Conservation (phyloP, 2,329 filamentous ascomycete genomes). For the Penicillium crustosum region DNA sequence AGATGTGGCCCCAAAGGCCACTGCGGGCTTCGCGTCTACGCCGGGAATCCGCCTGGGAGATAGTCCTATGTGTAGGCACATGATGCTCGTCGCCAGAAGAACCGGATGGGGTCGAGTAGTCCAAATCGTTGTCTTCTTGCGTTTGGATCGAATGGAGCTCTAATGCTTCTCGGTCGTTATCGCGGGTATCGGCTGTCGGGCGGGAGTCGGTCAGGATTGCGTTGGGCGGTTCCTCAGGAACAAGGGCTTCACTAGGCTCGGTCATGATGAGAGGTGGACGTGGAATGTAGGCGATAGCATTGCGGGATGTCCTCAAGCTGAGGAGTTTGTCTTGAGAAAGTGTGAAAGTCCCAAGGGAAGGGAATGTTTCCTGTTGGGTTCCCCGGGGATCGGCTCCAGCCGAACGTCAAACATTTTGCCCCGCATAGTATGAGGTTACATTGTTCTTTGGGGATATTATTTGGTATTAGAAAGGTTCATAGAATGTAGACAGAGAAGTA, state of each 20-base stretch:
- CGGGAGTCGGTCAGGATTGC: conserved; percentile 11
- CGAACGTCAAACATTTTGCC: conserved; percentile 8
- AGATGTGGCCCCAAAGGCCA: conserved; percentile 65
- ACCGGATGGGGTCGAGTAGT: conserved; percentile 29
- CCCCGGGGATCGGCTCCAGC: conserved; percentile 17
- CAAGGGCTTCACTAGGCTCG: not conserved
- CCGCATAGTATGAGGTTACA: not conserved
- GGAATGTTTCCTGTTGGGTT: conserved; percentile 2
- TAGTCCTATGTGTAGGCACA: conserved; percentile 25
- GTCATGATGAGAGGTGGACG: conserved; percentile 9
- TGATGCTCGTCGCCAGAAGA: conserved; percentile 38
- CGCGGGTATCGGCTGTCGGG: conserved; percentile 9
- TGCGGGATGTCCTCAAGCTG: not conserved
- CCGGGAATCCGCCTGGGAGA: conserved; percentile 21
- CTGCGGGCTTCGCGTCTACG: conserved; percentile 14
- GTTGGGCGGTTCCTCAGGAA: conserved; percentile 4
- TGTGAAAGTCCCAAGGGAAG: not conserved
- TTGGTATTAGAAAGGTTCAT: not conserved
- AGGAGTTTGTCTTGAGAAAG: not conserved
- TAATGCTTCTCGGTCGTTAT: conserved; percentile 23
- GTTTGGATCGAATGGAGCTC: conserved; percentile 36
- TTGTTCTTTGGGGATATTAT: not conserved
- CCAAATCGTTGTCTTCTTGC: conserved; percentile 25
- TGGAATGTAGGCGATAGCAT: not conserved
- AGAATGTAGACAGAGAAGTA: not conserved